Evolutionary conservation across 78 protist genomes (phyloP).

Genomic region (slime mould (Dictyostelium discoideum)): dicty_2.7 NC_007089.4:4622001-4622500

Average conservation of each 20-base stretch:
- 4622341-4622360: conserved; percentile 78
- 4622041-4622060: conserved; percentile 79
- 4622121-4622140: conserved; percentile 57
- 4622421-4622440: conserved; percentile 54
- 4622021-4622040: conserved; percentile 52
- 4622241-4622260: background rate
- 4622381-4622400: conserved; percentile 68
- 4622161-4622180: conserved; percentile 20
- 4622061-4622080: conserved; percentile 67
- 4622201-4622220: background rate
- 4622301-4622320: conserved; percentile 61
- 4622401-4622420: conserved; percentile 46
- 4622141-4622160: conserved; percentile 57
- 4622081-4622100: conserved; percentile 73
- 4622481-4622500: conserved; percentile 11
- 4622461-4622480: conserved; percentile 44
- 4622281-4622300: conserved; percentile 70
- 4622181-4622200: background rate
- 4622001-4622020: conserved; percentile 38
- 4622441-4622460: conserved; percentile 59
- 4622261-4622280: conserved; percentile 81
- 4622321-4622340: conserved; percentile 72
- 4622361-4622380: conserved; percentile 57
- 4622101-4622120: conserved; percentile 58
- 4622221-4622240: background rate